Evolutionary conservation across 2,329 filamentous ascomycete genomes (phyloP), one percentile per base, ranked within the genome.

Genomic region (Tothia fuscella): DNA sequence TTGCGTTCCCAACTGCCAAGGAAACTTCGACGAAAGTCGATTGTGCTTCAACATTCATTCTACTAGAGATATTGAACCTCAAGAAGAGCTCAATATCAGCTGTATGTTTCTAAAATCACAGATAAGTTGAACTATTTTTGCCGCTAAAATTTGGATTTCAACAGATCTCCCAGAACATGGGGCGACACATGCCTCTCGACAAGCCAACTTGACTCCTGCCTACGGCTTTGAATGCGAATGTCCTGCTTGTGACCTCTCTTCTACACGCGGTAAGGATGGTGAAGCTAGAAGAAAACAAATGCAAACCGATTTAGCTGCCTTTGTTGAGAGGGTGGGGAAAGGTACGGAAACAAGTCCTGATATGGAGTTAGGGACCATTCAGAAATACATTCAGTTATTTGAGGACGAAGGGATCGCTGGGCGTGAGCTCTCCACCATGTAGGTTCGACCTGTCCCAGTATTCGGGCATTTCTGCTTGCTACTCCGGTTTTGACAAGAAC

Each of bases 81-180:
- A 55, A 2, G 53, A 57, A 34, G 57, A 60, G 32, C 39, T 48
- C 46, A 48, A 42, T 21, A 44, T 48, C 17, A 34, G 41, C 4
- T 48, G n/a, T n/a, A n/a, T n/a, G 38, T 50, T 34, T n/a, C 12
- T 4, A 19, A 12, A 0, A 68, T 70, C 37, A n/a, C n/a, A n/a
- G n/a, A n/a, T n/a, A n/a, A n/a, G n/a, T n/a, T n/a, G n/a, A n/a
- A n/a, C n/a, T n/a, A n/a, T n/a, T n/a, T n/a, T n/a, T n/a, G n/a
- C n/a, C n/a, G n/a, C n/a, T n/a, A n/a, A n/a, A n/a, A n/a, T n/a
- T n/a, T n/a, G n/a, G n/a, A n/a, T n/a, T n/a, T n/a, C n/a, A n/a
- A n/a, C n/a, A n/a, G n/a, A 48, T 16, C 34, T 37, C 12, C 9
- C 12, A 12, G 34, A 37, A 10, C 10, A 9, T 6, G 34, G 34